Evolutionary conservation across 2,329 filamentous ascomycete species (phyloP), one percentile per base, ranked within the genome.

Genomic region (Paracoccidioides brasiliensis): DNA sequence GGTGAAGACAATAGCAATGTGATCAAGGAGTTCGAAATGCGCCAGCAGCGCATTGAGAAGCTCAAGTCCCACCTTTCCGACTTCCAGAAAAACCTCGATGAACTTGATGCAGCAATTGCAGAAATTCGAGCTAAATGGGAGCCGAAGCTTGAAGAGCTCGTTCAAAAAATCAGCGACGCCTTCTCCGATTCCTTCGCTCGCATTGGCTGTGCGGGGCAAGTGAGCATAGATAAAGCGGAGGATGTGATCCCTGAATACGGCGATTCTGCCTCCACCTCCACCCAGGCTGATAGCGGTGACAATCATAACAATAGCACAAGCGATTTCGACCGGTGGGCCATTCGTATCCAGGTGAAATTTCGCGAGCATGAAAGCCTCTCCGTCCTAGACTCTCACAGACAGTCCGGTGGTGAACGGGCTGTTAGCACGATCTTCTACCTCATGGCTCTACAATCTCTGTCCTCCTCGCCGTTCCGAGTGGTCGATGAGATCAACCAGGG

Each of bases 401-500:
- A 98, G 70, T 97, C 91, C 1, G 93, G 93, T 64, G 93, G 93
- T 60, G 93, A 98, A 74, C 86, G 93, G 57, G 89, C 93, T 30
- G 91, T 98, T 28, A 95, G 89, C 28, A 98, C 93, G 12, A 95
- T 97, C 67, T 98, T 97, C 78, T 98, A 94, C 74, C 88, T 98
- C 56, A 97, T 98, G 90, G 89, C 93, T 4, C 80, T 98, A 32
- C 93, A 98, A 70, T 88, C 88, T 52, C 84, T 98, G 64, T 91
- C 93, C 14, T 86, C 90, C 64, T 90, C 90, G 3, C 93, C 93
- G 0, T 98, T 98, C 80, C 89, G 93, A 53, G 91, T 98, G 52
- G 93, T 98, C 57, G 93, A 98, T 72, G 93, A 98, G 74, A 98
- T 98, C 78, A 98, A 98, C 68, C 93, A 98, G 73, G 93, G 93